Conservation (phyloP, 495 filamentous ascomycete species). For the Wilcoxina mikolae region DNA sequence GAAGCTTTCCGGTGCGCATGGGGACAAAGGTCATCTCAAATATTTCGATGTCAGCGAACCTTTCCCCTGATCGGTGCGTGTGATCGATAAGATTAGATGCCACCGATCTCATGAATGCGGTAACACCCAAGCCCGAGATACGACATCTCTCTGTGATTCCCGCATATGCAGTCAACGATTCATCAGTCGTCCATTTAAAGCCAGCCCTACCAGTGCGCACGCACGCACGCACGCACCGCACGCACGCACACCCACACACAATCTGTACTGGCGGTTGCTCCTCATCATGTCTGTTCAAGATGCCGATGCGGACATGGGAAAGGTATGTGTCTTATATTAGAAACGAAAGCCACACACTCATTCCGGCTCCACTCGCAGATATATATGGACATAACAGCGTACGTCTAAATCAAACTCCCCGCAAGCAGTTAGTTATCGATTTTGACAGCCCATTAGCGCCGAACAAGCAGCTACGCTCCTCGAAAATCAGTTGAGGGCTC, state of each 20-base stretch:
- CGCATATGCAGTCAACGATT: not conserved
- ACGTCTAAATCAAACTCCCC: not conserved
- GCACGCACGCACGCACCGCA: too few species aligned
- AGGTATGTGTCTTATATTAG: not conserved
- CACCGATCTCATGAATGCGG: too few species aligned
- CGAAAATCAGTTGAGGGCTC: constrained; percentile 38
- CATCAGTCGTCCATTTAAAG: not conserved
- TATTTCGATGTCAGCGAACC: too few species aligned
- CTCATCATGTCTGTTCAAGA: not conserved
- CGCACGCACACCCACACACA: too few species aligned
- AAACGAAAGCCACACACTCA: not conserved
- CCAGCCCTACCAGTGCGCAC: too few species aligned
- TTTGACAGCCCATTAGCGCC: constrained; percentile 30
- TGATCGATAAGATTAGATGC: too few species aligned
- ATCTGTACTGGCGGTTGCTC: too few species aligned
- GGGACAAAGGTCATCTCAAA: too few species aligned
- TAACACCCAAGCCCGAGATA: too few species aligned
- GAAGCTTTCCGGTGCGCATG: too few species aligned
- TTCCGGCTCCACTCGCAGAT: not conserved
- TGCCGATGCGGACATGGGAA: not conserved
- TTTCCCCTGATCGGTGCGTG: too few species aligned
- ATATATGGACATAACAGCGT: not conserved
- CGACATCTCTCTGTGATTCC: too few species aligned
- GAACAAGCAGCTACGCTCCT: constrained; percentile 43
- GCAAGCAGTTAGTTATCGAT: not conserved